Evolutionary conservation across 176 grass and related monocot genomes (phyloP), one percentile per base, ranked within the genome.

Genomic region (Musa schizocarpa): DNA sequence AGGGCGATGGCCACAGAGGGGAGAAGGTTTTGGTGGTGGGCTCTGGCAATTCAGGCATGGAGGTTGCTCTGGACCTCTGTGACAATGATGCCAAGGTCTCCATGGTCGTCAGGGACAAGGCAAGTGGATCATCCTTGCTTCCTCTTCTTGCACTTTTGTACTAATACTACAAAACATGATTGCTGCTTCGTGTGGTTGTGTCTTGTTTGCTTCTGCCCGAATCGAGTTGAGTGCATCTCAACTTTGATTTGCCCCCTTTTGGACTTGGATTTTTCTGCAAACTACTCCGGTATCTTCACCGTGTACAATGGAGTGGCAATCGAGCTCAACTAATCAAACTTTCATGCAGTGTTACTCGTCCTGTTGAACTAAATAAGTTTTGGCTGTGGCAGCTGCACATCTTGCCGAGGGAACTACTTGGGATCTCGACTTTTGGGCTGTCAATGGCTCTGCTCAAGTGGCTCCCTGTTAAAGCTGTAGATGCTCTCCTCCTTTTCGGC

Each of bases 21-120:
- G 83, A 87, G 79, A 90, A 87, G 75, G 93, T 97, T 72, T 83
- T 97, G 52, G 90, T 97, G 19, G 83, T 97, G 11, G 93, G 93
- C 7, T 90, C 90, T 51, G 93, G 93, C 50, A 97, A 97, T 79
- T 97, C 93, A 11, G 90, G 93, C 74, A 97, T 97, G 93, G 93
- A 97, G 86, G 87, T 97, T 34, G 86, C 87, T 87, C 83, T 96
- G 59, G 93, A 96, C 78, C 86, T 96, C 24, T 96, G 85, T 66
- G 82, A 90, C 68, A 96, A 90, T 85, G 90, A 83, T 9, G 93
- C 85, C 55, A 72, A 73, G 59, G 74, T 83, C 25, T 96, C 79
- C 77, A 90, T 92, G 87, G 93, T 90, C 25, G 87, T 96, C 59
- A 92, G 89, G 81, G 89, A 90, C 78, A 96, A 96, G 87, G 93